These are phyloP conservation scores for Neonectria faginata DNA, from an alignment of 2,329 filamentous ascomycete genomes.

Conservation along the genomic window DNA sequence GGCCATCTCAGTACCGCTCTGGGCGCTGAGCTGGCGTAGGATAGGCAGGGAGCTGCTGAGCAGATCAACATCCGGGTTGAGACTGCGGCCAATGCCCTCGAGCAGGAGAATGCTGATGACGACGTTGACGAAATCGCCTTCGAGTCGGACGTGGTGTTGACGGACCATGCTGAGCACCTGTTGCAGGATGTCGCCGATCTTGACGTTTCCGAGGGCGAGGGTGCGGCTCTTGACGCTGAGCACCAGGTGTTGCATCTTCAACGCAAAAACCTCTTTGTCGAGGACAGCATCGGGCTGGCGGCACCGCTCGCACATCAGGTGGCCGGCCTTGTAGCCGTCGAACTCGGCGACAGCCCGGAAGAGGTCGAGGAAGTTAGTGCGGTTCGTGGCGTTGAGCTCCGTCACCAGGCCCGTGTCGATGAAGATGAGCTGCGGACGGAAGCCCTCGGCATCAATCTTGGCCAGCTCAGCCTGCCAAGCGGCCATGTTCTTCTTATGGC, in stretches of 20 bases:
- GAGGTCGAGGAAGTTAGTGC: constrained; percentile 91
- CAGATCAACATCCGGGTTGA: constrained; percentile 89
- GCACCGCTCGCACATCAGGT: constrained; percentile 96
- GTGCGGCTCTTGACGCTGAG: constrained; percentile 90
- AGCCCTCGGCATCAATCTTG: constrained; percentile 87
- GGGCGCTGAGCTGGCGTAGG: constrained; percentile 84
- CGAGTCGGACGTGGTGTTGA: constrained; percentile 89
- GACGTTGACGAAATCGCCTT: constrained; percentile 98
- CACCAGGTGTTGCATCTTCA: constrained; percentile 97
- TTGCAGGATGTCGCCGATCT: constrained; percentile 94
- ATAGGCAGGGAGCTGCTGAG: constrained; percentile 90
- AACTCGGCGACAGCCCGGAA: constrained; percentile 98
- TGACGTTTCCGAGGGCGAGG: constrained; percentile 91
- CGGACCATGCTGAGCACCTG: constrained; percentile 93
- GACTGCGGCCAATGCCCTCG: constrained; percentile 89
- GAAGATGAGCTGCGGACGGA: constrained; percentile 93
- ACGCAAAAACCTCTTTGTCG: constrained; percentile 88
- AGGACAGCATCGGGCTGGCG: constrained; percentile 91
- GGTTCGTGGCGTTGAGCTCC: constrained; percentile 87
- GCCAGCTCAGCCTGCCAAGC: constrained; percentile 81
- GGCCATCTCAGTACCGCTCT: constrained; percentile 77
- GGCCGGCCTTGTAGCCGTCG: constrained; percentile 93
- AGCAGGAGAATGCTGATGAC: constrained; percentile 93
- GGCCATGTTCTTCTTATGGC: constrained; percentile 68
- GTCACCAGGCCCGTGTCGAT: constrained; percentile 97